Percentiles rank a stretch among this genome's conserved stretches.
Conservation (phyloP, 352 stramenopile genomes). For the Pythium scleroteichum region DNA sequence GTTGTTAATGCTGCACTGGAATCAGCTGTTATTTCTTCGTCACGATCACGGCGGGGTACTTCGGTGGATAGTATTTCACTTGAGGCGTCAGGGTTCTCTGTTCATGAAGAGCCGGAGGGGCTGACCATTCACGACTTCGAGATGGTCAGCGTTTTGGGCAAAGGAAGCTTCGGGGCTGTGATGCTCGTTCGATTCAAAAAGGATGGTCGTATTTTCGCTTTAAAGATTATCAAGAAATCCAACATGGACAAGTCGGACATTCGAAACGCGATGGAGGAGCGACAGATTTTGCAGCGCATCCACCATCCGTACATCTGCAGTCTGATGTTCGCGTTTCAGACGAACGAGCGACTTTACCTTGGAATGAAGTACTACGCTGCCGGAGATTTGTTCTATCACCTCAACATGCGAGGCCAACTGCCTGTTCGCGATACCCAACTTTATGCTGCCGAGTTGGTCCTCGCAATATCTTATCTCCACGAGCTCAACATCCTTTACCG, state of each 20-base stretch:
- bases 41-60: slow-evolving; percentile 16
- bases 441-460: slow-evolving; percentile 83
- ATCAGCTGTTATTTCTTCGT: slow-evolving; percentile 19
- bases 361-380: slow-evolving; percentile 91
- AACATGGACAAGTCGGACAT: slow-evolving; percentile 87
- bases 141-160: slow-evolving; percentile 87
- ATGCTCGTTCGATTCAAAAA: slow-evolving; percentile 91
- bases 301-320: slow-evolving; percentile 89
- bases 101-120: slow-evolving; percentile 41
- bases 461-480: slow-evolving; percentile 89
- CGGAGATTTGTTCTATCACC: slow-evolving; percentile 87
- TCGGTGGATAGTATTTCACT: slow-evolving; percentile 28
- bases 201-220: slow-evolving; percentile 82
- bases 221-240: slow-evolving; percentile 91
- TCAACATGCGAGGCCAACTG: slow-evolving; percentile 81
- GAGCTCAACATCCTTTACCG: slow-evolving; percentile 89
- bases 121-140: slow-evolving; percentile 91
- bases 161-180: slow-evolving; percentile 85
- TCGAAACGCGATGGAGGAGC: slow-evolving; percentile 87
- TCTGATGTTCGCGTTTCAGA: slow-evolving; percentile 88
- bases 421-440: slow-evolving; percentile 64
- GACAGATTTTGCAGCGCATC: slow-evolving; percentile 88
- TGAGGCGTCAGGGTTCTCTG: slow-evolving; percentile 18
- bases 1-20: slow-evolving; percentile 21
- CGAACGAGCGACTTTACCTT: slow-evolving; percentile 86